Conservation (phyloP, 345 rosid species). For the Sapria himalayana region DNA sequence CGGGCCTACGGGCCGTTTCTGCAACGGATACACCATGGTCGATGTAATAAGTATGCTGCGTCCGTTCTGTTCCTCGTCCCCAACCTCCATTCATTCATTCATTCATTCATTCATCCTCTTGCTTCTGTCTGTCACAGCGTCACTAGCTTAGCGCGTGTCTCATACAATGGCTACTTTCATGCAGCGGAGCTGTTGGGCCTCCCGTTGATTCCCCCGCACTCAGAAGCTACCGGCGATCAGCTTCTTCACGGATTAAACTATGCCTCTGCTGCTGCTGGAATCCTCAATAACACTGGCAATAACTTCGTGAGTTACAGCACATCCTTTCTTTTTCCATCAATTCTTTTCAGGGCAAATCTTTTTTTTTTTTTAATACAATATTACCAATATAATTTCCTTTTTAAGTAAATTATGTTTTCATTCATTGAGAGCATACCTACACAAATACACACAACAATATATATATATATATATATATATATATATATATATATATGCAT, state of each 20-base stretch:
- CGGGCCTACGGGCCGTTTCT: slow-evolving; percentile 96
- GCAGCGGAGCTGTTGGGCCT: slow-evolving; percentile 67
- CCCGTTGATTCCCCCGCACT: slow-evolving; percentile 63
- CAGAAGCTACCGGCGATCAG: slow-evolving; percentile 59
- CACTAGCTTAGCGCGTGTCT: too few relatives aligned
- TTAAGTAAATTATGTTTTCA: not conserved
- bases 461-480: too few relatives aligned
- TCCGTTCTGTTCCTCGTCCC: too few relatives aligned
- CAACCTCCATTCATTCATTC: too few relatives aligned
- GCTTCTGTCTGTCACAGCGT: too few relatives aligned
- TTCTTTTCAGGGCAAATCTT: slow-evolving; percentile 21
- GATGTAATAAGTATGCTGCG: slow-evolving; percentile 45
- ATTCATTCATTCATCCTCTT: too few relatives aligned
- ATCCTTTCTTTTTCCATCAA: not conserved
- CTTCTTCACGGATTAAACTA: slow-evolving; percentile 75
- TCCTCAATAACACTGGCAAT: slow-evolving; percentile 73
- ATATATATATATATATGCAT: too few relatives aligned
- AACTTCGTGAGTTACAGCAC: slow-evolving; percentile 59
- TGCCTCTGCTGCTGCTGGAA: slow-evolving; percentile 96
- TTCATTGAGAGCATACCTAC: too few relatives aligned
- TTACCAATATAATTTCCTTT: too few relatives aligned
- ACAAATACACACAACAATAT: too few relatives aligned
- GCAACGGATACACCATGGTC: slow-evolving; percentile 88
- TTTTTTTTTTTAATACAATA: not conserved
- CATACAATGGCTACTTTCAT: slow-evolving; percentile 8